Base-by-base conservation (phyloP, 1,284 basidiomycete genomes). In the Moniliophthora roreri region DNA sequence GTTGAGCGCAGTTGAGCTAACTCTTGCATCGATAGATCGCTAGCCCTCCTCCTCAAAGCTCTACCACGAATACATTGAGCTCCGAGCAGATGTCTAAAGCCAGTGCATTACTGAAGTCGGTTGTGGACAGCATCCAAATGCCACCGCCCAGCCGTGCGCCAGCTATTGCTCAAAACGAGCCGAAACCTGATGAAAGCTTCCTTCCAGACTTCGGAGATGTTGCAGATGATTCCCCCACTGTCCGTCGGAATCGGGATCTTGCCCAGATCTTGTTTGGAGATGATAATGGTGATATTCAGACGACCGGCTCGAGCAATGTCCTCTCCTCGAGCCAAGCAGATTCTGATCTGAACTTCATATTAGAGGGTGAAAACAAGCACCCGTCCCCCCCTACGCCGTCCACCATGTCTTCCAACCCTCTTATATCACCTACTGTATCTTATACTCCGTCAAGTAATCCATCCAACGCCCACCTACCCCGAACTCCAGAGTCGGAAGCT, bases 241-340 rank as follows among this genome's bases (percentile, higher is more conserved):
- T 80, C 44, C 80, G 82, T 50, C 77, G 85, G 34, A 84, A 88
- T 58, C 75, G 84, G 57, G 88, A 87, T 60, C 75, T 91, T 23
- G 84, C 89, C 2, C 82, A 85, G 58, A 84, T 82, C 16, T 68
- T 90, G n/a, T 91, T 91, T 58, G 85, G 85, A 18, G 66, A 68
- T 16, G 76, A 78, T 49, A 77, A 76, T 38, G 68, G 66, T 38
- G 75, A 75, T 35, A 65, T 63, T 18, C 58, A 63, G 40, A 59
- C 58, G 16, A 40, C 58, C n/a, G 24, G 48, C 13, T 32, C 28
- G 13, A 10, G n/a, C 9, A n/a, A 16, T 10, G 10, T 28, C 7
- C n/a, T 32, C n/a, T 28, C 44, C n/a, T 32, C 24, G 11, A 16
- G 8, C 24, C 24, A 32, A 18, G 44, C 10, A 32, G 44, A 46